Percentiles rank a stretch among this genome's conserved stretches.
Evolutionary conservation across 768 basidiomycete genomes (phyloP).

Genomic region (Exidia glandulosa): DNA sequence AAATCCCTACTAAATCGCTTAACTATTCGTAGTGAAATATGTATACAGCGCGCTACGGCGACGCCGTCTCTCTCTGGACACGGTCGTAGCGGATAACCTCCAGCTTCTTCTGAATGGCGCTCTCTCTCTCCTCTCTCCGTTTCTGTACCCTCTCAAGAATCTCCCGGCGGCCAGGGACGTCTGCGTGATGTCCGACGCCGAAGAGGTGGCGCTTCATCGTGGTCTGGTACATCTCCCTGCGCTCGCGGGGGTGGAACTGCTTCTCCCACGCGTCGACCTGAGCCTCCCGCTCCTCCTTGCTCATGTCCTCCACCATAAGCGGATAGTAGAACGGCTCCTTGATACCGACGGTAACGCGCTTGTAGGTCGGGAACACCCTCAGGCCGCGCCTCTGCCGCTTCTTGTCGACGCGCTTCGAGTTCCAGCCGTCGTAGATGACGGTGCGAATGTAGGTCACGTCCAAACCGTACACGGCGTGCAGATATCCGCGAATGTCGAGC

Average conservation of each 20-base stretch:
- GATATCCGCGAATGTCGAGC: constrained; percentile 81
- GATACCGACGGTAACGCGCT: constrained; percentile 85
- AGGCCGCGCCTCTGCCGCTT: constrained; percentile 21
- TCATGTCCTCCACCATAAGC: constrained; percentile 68
- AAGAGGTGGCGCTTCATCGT: not conserved
- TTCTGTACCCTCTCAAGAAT: too few relatives aligned
- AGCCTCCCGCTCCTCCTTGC: constrained; percentile 34
- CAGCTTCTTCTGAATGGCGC: too few relatives aligned
- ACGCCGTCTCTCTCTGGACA: too few relatives aligned
- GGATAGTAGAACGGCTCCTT: constrained; percentile 93
- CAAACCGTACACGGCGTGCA: constrained; percentile 76
- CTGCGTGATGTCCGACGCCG: too few relatives aligned
- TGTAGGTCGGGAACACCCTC: constrained; percentile 43
- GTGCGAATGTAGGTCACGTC: constrained; percentile 90
- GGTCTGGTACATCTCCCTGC: not conserved
- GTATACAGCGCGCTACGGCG: too few relatives aligned
- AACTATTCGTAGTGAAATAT: too few relatives aligned
- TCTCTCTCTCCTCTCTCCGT: too few relatives aligned
- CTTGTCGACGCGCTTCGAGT: not conserved
- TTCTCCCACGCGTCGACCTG: not conserved
- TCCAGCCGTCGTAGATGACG: constrained; percentile 63
- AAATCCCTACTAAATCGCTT: too few relatives aligned
- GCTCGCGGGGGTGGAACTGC: constrained; percentile 29
- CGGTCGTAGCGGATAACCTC: too few relatives aligned
- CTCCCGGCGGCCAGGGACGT: too few relatives aligned